Base-by-base conservation (phyloP, 768 basidiomycete genomes). In the Lactarius akahatsu region DNA sequence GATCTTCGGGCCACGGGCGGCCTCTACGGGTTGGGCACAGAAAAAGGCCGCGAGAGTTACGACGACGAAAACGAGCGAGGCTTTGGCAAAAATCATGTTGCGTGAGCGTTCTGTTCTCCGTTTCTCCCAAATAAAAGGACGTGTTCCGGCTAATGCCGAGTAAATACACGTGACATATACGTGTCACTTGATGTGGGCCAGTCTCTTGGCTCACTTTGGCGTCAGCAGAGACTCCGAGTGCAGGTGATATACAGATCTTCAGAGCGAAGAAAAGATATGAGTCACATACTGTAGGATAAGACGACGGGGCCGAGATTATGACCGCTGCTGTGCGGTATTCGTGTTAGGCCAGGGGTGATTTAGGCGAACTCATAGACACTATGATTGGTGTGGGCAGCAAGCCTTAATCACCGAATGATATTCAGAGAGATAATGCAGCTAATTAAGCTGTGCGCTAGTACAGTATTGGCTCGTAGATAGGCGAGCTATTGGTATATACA, bases 1-100 rank as follows among this genome's bases (percentile, higher is more conserved):
- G 72, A 98, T 88, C 78, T 83, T 88, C 16, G 96, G 96, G 18
- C 90, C 89, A 73, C 93, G 96, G 38, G 86, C 84, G 15, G 94
- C 94, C 70, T 94, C 89, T 10, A 79, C 92, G 38, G 85, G 82
- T 74, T 86, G 85, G 4, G 83, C 84, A 72, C 86, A 89, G 78
- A 92, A 87, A 72, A 91, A 79, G 0, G 90, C 86, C 11, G 84
- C 85, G 63, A 92, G 61, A 32, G 88, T 82, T 54, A 90, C 78
- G 62, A 88, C 74, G 56, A 90, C 73, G 68, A 92, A 82, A 41
- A 82, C 82, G 65, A 91, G 75, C 20, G 86, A 84, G 58, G 87
- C 75, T 67, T 85, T 85, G 68, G 84, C 81, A 71, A 91, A 86
- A 83, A 90, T 77, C 75, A 76, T 76, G 55, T 32, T 86, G 74